Evolutionary conservation across 768 basidiomycete genomes (phyloP).

Genomic region (Kwoniella heveanensis): DNA sequence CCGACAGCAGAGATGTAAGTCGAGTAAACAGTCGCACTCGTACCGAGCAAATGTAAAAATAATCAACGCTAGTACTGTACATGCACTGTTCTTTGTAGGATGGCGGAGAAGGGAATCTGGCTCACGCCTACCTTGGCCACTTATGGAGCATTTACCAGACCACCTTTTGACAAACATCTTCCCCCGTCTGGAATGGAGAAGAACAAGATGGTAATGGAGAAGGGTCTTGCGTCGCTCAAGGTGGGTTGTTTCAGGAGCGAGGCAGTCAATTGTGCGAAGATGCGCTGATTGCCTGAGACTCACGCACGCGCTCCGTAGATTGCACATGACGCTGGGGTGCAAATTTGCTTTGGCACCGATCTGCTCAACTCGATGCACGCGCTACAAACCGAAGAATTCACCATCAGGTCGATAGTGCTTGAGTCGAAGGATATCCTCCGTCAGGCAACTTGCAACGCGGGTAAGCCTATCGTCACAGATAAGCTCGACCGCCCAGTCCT

Average conservation of each 20-base stretch:
- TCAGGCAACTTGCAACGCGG: conserved; percentile 60
- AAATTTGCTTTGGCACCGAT: conserved; percentile 43
- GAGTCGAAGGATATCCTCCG: conserved; percentile 54
- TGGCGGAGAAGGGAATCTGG: conserved; percentile 59
- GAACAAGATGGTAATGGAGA: conserved; percentile 58
- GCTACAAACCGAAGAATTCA: conserved; percentile 64
- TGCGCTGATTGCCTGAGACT: background rate
- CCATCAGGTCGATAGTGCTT: conserved; percentile 57
- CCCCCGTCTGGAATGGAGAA: conserved; percentile 57
- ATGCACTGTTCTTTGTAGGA: conserved; percentile 24
- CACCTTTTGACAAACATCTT: conserved; percentile 59
- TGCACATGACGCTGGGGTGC: conserved; percentile 15
- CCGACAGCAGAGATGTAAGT: conserved; percentile 57
- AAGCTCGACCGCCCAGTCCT: too few species aligned
- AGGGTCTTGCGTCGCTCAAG: conserved; percentile 58
- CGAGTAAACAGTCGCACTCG: background rate
- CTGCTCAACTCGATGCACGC: conserved; percentile 66
- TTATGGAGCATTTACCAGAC: conserved; percentile 59
- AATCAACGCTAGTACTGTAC: background rate
- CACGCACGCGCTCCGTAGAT: background rate
- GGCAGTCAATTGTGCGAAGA: too few species aligned
- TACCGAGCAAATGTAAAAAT: too few species aligned
- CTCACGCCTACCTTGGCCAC: conserved; percentile 60
- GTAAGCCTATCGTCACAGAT: too few species aligned
- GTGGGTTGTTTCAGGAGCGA: too few species aligned